These are phyloP conservation scores for Didymosphaeria variabile DNA, from an alignment of 2,329 filamentous ascomycete genomes.

Conservation along the genomic window DNA sequence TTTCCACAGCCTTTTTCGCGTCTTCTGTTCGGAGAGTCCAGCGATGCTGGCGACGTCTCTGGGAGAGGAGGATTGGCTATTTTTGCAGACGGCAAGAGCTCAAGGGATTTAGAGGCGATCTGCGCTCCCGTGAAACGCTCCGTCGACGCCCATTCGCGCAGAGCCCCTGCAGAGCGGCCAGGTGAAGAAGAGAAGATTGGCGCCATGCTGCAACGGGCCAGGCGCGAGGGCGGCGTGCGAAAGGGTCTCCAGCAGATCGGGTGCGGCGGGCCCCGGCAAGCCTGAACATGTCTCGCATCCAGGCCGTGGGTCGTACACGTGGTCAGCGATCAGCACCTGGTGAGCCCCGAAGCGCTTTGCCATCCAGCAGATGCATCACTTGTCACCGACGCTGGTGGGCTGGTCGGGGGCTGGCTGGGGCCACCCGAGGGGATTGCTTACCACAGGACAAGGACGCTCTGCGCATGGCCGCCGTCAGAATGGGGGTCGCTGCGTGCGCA, in stretches of 20 bases:
- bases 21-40: conserved; percentile 25
- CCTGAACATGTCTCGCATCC: conserved; percentile 43
- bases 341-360: conserved; percentile 12
- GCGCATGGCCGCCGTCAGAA: background rate
- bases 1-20: conserved; percentile 20
- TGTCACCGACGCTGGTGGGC: background rate
- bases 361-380: background rate
- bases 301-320: conserved; percentile 32
- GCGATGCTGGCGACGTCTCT: no score
- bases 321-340: conserved; percentile 18
- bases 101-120: conserved; percentile 7
- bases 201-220: conserved; percentile 24
- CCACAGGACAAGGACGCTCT: background rate
- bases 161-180: background rate
- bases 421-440: background rate
- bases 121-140: conserved; percentile 22
- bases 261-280: conserved; percentile 34
- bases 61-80: conserved; percentile 4
- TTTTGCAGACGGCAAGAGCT: conserved; percentile 6
- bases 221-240: conserved; percentile 16
- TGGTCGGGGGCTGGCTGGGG: no score
- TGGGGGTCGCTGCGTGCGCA: background rate
- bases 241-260: conserved; percentile 36
- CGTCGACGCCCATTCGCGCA: conserved; percentile 18
- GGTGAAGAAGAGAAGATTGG: conserved; percentile 21